Base-by-base conservation (phyloP, 352 stramenopile species). In the Phytophthora aleatoria region DNA sequence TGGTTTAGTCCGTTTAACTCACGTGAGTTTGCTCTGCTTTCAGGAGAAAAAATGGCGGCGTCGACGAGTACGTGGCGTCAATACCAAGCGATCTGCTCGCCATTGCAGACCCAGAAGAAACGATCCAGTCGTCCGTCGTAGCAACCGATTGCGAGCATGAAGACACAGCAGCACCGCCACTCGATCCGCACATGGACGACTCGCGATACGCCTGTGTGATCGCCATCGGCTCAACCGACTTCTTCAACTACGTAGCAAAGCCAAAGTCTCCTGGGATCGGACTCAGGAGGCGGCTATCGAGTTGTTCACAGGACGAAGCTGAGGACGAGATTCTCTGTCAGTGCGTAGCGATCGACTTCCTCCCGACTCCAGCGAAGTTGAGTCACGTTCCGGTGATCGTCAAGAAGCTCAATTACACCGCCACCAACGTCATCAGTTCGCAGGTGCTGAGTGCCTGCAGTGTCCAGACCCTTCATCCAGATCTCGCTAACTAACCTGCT, bases 311-410 rank as follows among this genome's bases (percentile, higher is more conserved):
- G 20, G 20, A 20, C 20, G 20, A 20, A 20, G 20, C 20, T 2
- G 64, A 64, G 9, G 76, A 74, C 31, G 64, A 77, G 13, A 20
- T 20, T 20, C 71, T 77, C 3, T 83, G 61, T 43, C 75, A 87
- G 49, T 88, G 71, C 47, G 38, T 85, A 8, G 77, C 79, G 2
- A 70, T 90, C 24, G 79, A 90, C 53, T 87, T 90, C 26, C 59
- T 87, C 10, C 79, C 76, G n/a, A 90, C 76, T 5, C 77, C 79
- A 10, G 24, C 50, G 12, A 76, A 67, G 11, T 48, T n/a, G 9
- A 20, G 38, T 9, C 45, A 73, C 28, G 67, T n/a, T 10, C 75
- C 75, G 0, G 62, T 74, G 9, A 57, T 85, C 43, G 71, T 85
- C 52, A 85, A 86, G 61, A 79, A 74, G 30, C 61, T 86, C 53